These are phyloP conservation scores for Pontederia paniculata DNA, from an alignment of 176 grass and related monocot species.

Conservation along the genomic window DNA sequence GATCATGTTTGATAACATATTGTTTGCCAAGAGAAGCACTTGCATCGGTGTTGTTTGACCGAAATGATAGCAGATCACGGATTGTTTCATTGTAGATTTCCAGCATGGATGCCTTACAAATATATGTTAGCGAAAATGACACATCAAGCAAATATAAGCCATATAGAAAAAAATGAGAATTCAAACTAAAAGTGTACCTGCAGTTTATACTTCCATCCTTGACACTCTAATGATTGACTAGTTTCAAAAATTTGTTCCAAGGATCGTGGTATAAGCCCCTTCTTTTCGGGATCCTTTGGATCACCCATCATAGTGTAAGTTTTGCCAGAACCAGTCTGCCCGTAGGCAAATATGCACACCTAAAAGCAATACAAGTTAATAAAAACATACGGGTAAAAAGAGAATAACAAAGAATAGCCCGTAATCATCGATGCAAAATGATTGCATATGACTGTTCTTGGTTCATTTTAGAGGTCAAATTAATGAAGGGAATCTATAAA, in stretches of 20 bases:
- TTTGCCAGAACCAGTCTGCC: conserved; percentile 92
- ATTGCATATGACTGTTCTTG: too few species aligned
- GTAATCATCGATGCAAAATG: not conserved
- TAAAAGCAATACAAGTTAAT: conserved; percentile 12
- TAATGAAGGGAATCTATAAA: too few species aligned
- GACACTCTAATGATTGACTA: conserved; percentile 41
- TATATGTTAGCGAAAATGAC: not conserved
- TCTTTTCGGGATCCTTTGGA: conserved; percentile 27
- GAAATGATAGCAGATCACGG: conserved; percentile 58
- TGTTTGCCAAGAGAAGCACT: conserved; percentile 27
- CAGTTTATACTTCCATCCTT: conserved; percentile 90
- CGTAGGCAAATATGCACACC: conserved; percentile 98
- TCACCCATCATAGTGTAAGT: conserved; percentile 91
- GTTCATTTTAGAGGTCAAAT: too few species aligned
- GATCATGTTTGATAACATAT: conserved; percentile 78
- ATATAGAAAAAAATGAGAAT: not conserved
- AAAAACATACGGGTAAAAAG: not conserved
- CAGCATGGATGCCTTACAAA: conserved; percentile 62
- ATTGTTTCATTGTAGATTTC: conserved; percentile 97
- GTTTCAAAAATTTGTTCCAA: conserved; percentile 81
- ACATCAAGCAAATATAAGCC: not conserved
- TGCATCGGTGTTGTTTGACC: conserved; percentile 24
- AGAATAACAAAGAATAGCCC: not conserved
- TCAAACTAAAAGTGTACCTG: conserved; percentile 29
- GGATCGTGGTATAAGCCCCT: conserved; percentile 78